Percentiles rank a stretch among this genome's conserved stretches.
Evolutionary conservation across 495 filamentous ascomycete species (phyloP).

Genomic region (Tuber indicum): DNA sequence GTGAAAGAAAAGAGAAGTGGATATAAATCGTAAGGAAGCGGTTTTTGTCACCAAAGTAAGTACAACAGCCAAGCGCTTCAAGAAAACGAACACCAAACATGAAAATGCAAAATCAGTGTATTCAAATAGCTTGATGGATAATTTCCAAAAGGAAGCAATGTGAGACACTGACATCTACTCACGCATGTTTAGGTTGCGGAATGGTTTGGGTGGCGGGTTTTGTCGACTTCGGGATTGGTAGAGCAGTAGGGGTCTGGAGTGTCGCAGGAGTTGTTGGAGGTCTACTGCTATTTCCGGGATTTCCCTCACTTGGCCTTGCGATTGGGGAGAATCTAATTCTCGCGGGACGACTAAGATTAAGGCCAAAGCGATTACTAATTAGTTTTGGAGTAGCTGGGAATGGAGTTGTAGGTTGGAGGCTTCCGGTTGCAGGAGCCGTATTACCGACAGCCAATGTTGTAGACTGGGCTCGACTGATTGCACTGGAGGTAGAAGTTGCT

Average conservation of each 20-base stretch:
- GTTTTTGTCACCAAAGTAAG: not conserved
- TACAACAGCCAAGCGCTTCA: not conserved
- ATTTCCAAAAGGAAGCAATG: not conserved
- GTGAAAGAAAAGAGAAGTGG: not conserved
- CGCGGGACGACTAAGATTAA: not conserved
- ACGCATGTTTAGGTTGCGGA: not conserved
- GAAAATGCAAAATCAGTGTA: not conserved
- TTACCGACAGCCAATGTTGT: not conserved
- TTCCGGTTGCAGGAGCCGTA: not conserved
- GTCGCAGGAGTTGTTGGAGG: not conserved
- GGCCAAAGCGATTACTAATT: not conserved
- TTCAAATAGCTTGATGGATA: not conserved
- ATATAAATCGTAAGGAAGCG: not conserved
- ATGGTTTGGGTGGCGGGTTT: not conserved
- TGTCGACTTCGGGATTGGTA: not conserved
- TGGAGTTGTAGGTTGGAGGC: not conserved
- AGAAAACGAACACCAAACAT: not conserved
- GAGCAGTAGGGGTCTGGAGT: not conserved
- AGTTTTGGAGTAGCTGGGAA: not conserved
- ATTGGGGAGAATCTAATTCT: not conserved
- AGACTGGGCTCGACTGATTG: not conserved
- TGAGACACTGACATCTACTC: not conserved
- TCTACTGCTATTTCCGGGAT: not conserved
- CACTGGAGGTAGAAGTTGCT: not conserved
- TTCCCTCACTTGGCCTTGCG: not conserved